Evolutionary conservation across 2,329 filamentous ascomycete species (phyloP), one percentile per base, ranked within the genome.

Genomic region (Colletotrichum lini): DNA sequence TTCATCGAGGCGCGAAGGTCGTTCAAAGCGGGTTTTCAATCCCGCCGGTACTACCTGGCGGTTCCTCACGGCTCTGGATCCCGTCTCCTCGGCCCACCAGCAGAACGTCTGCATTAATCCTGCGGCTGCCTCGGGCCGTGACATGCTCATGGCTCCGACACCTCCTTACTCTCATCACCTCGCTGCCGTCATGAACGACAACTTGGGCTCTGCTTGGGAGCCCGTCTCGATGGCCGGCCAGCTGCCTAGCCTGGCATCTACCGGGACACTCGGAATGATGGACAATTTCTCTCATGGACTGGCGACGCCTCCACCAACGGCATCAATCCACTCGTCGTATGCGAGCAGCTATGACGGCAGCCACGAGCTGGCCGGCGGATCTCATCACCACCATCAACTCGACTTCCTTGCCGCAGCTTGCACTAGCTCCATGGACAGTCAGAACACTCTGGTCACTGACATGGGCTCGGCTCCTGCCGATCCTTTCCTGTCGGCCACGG

Each of bases 21-120:
- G 65, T 9, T 54, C 71, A 10, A 74, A 74, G 62, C 67, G 73
- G 9, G 82, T 84, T 40, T 86, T 85, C 70, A 86, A 87, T 67
- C 83, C 85, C 4, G 83, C 86, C 1, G 87, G 86, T 18, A 89
- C 89, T 2, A 86, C 84, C 47, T 92, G 90, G 90, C 84, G 88
- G 30, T 91, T 90, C 82, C 79, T 92, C 67, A 90, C 88, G 13
- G 86, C 89, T 66, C 84, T 90, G 68, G 88, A 90, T 75, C 88
- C 89, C 40, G 86, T 87, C 72, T 89, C 87, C n/a, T 84, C 86
- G 56, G 86, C 88, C 69, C 88, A 90, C 76, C 87, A 89, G 79
- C 84, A 87, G 76, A 81, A 82, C 74, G 82, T 83, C 12, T 78
- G 78, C 65, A 58, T 74, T 56, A 73, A 72, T 63, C 69, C 73